Evolutionary conservation across 306 rosid genomes (phyloP).

Genomic region (Senna siamea): DNA sequence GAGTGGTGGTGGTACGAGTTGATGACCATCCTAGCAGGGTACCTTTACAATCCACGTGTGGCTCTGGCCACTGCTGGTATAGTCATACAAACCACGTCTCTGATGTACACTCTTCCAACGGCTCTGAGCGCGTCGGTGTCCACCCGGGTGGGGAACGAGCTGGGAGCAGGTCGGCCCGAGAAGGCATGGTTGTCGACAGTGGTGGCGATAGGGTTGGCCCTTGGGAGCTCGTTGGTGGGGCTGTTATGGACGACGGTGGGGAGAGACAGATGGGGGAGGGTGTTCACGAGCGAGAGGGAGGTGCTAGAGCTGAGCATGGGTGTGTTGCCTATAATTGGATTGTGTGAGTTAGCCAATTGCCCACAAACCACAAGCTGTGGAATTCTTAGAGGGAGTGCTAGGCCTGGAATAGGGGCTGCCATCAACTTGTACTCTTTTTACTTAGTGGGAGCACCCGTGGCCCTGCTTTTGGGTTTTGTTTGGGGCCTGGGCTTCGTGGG

Average conservation of each 20-base stretch:
- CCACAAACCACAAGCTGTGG: not conserved
- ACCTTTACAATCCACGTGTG: constrained; percentile 57
- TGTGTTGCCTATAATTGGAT: not conserved
- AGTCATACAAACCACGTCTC: constrained; percentile 68
- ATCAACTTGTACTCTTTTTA: not conserved
- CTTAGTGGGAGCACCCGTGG: not conserved
- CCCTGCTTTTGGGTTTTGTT: not conserved
- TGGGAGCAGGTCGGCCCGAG: constrained; percentile 57
- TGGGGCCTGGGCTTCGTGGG: not conserved
- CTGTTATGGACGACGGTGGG: constrained; percentile 59
- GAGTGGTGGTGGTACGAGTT: constrained; percentile 97
- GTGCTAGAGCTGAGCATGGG: not conserved
- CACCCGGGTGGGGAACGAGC: constrained; percentile 67
- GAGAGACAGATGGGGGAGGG: constrained; percentile 62
- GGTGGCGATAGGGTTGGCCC: constrained; percentile 58
- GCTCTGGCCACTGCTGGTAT: constrained; percentile 63
- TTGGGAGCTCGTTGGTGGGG: constrained; percentile 54
- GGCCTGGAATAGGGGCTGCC: not conserved
- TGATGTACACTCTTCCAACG: constrained; percentile 63
- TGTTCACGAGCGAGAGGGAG: constrained; percentile 55
- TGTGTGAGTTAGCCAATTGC: not conserved
- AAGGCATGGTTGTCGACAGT: constrained; percentile 54
- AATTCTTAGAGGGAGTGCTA: not conserved
- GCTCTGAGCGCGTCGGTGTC: constrained; percentile 65
- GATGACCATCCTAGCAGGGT: constrained; percentile 69